Conservation (phyloP, 352 stramenopile species). For the Pythium pyrilobum region DNA sequence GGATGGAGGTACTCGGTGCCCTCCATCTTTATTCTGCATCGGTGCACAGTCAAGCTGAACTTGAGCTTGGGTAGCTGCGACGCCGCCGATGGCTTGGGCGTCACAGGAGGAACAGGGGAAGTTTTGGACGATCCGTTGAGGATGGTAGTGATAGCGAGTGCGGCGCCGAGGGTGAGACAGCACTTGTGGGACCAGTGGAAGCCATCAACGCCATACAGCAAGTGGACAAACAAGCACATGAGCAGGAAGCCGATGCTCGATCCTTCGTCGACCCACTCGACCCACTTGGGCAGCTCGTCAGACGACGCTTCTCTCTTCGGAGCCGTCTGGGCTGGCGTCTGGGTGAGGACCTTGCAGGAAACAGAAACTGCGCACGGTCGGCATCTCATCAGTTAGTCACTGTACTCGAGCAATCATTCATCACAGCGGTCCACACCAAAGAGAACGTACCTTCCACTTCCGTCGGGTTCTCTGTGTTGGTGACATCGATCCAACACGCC, state of each 20-base stretch:
- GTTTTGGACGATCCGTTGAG: conserved; percentile 55
- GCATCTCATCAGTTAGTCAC: not conserved
- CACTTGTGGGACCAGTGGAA: conserved; percentile 87
- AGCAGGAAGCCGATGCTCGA: conserved; percentile 75
- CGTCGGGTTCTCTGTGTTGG: conserved; percentile 50
- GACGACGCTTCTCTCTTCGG: conserved; percentile 22
- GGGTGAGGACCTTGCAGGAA: conserved; percentile 63
- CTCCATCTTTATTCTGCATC: conserved; percentile 78
- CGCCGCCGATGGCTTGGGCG: conserved; percentile 39
- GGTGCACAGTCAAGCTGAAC: conserved; percentile 76
- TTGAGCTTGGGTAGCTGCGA: conserved; percentile 69
- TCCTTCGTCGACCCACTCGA: conserved; percentile 72
- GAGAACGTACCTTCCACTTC: conserved; percentile 52
- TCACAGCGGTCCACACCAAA: not conserved
- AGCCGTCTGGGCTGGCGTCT: conserved; percentile 22
- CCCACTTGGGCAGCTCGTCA: conserved; percentile 54
- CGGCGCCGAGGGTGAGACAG: conserved; percentile 72
- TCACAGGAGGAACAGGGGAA: conserved; percentile 25
- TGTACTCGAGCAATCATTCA: not conserved
- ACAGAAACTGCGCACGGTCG: conserved; percentile 43
- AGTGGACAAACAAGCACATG: conserved; percentile 80
- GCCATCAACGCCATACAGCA: conserved; percentile 76
- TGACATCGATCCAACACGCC: conserved; percentile 73
- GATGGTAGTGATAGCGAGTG: conserved; percentile 78
- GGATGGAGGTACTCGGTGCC: conserved; percentile 65